Evolutionary conservation across 179 eudicot species (phyloP).

Genomic region (Spinacia oleracea): DNA sequence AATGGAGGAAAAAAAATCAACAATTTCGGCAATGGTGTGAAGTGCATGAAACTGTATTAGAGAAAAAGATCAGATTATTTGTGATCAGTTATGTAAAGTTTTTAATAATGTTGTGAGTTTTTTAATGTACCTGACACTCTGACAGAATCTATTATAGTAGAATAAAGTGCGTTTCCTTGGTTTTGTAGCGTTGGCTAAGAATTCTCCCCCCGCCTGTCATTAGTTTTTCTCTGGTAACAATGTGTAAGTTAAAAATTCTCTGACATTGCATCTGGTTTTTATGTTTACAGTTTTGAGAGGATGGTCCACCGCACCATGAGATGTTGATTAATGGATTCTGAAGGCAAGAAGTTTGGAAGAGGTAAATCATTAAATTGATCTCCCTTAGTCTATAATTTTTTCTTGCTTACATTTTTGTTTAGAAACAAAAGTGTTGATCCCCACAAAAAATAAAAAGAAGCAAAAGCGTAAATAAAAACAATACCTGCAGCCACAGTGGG

Average conservation of each 20-base stretch:
- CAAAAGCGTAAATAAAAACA: background rate
- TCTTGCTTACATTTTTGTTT: constrained; percentile 2
- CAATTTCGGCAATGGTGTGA: background rate
- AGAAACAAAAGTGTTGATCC: too few relatives aligned
- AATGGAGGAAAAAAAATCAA: too few relatives aligned
- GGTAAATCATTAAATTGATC: constrained; percentile 33
- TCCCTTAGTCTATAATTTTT: background rate
- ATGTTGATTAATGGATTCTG: constrained; percentile 78
- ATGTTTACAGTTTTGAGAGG: constrained; percentile 32
- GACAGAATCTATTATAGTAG: background rate
- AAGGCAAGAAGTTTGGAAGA: constrained; percentile 75
- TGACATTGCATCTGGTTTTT: background rate
- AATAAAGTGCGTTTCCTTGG: background rate
- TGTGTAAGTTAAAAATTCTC: background rate
- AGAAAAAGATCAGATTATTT: background rate
- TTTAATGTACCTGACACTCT: background rate
- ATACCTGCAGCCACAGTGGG: background rate
- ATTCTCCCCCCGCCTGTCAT: background rate
- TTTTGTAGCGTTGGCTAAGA: background rate
- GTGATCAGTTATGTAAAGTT: background rate
- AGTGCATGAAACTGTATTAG: background rate
- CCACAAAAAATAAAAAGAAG: background rate
- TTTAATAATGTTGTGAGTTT: background rate
- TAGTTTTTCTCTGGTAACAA: background rate
- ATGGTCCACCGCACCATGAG: constrained; percentile 37